phyloP scores from a whole-genome alignment of 768 basidiomycete genomes.

The Rhizopogon sp. region DNA sequence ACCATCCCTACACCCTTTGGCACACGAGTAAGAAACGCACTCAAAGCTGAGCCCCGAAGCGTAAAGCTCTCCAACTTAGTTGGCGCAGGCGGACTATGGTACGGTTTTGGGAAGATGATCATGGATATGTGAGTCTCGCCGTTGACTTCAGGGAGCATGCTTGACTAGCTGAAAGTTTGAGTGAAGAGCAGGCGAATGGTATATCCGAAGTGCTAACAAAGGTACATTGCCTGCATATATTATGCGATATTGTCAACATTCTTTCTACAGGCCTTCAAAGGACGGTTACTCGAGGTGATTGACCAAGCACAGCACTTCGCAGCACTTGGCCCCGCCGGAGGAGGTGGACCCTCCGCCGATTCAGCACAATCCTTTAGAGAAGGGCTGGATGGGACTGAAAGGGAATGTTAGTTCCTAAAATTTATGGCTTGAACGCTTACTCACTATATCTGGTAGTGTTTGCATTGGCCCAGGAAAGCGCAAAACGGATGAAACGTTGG shows the following conservation, averaged over 20 bases:
- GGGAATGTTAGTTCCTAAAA: conserved; percentile 64
- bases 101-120: conserved; percentile 84
- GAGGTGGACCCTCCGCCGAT: conserved; percentile 49
- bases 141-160: not conserved
- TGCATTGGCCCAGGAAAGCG: conserved; percentile 77
- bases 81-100: conserved; percentile 88
- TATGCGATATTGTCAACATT: conserved; percentile 5
- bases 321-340: conserved; percentile 54
- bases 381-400: conserved; percentile 88
- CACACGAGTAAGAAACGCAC: conserved; percentile 73
- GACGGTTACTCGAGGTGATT: conserved; percentile 70
- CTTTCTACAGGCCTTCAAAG: conserved; percentile 60
- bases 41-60: conserved; percentile 84
- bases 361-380: conserved; percentile 76
- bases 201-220: conserved; percentile 69
- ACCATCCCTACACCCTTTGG: conserved; percentile 77
- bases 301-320: conserved; percentile 91
- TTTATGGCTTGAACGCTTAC: not conserved
- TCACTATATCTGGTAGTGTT: conserved; percentile 55
- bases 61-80: conserved; percentile 81
- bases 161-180: conserved; percentile 45
- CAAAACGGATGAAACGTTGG: conserved; percentile 75
- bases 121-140: conserved; percentile 63
- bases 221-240: conserved; percentile 29
- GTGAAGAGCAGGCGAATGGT: conserved; percentile 67